Base-by-base conservation (phyloP, 176 grass and related monocot genomes). In the Eragrostis nindensis region DNA sequence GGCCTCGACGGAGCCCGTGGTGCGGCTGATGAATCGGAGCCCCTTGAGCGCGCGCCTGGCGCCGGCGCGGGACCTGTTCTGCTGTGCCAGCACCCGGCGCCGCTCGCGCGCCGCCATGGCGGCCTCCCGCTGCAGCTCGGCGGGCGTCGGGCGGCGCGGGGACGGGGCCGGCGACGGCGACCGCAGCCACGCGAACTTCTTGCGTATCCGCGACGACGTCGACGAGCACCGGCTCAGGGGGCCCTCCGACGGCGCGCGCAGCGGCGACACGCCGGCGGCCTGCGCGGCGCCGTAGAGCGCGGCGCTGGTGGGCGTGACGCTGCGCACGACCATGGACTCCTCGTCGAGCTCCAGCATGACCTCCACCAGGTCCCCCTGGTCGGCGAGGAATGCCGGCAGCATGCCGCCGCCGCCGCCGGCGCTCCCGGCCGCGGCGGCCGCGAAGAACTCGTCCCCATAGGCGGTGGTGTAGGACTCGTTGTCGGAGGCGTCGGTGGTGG, bases 291-390 rank as follows among this genome's bases (percentile, higher is more conserved):
- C n/a, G 68, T 91, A 79, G 50, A 92, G 65, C 40, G 86, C 49
- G 4, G 90, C 79, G 41, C 29, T 42, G 14, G 96, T 99, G 75
- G 90, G 96, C 7, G 96, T 99, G 71, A 99, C 96, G 75, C 96
- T 99, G 59, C 96, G 90, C 48, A 99, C 92, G 68, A 99, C 92
- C 96, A 99, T 99, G 67, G 96, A 99, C 62, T 99, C 92, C 86
- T 99, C 96, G 71, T 99, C 92, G 10, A 99, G 83, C 89, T 99
- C 92, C 82, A 99, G 90, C 96, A 91, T 99, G 48, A 99, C 96
- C 90, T 99, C 96, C 42, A 99, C 96, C 49, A 99, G 89, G 78
- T 95, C 96, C 12, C 88, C 83, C 84, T 95, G 96, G 76, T 99
- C 92, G 69, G 74, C 75, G 75, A 93, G 86, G 70, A 99, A 99